Evolutionary conservation across 2,329 filamentous ascomycete genomes (phyloP).

Genomic region (Dothistroma septosporum): DNA sequence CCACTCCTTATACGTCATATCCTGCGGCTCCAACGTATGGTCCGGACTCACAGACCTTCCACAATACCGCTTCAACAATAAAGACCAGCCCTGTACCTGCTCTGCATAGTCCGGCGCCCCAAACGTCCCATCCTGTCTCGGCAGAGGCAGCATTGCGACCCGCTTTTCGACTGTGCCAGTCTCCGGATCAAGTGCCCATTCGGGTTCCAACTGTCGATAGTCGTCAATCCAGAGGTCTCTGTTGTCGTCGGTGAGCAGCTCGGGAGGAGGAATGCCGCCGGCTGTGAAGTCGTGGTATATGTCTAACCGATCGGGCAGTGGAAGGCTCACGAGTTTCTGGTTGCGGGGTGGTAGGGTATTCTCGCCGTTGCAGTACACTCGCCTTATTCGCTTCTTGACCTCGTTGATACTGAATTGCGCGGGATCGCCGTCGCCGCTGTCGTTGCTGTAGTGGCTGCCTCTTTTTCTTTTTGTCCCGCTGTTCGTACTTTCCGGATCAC

Average conservation of each 20-base stretch:
- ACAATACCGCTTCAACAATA: background rate
- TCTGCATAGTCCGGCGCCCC: background rate
- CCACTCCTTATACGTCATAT: constrained; percentile 2
- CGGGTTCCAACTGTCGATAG: background rate
- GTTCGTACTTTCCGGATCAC: background rate
- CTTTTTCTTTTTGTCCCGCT: background rate
- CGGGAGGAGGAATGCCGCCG: background rate
- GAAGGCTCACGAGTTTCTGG: background rate
- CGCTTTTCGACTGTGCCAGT: background rate
- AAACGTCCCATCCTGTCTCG: background rate
- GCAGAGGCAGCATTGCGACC: background rate
- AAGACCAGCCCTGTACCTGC: background rate
- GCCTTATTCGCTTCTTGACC: background rate
- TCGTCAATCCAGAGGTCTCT: background rate
- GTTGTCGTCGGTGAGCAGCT: background rate
- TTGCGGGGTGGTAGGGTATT: background rate
- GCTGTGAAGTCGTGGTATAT: background rate
- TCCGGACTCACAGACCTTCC: background rate
- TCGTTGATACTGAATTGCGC: background rate
- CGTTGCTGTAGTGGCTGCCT: background rate
- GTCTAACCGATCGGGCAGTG: background rate
- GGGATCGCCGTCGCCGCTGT: background rate
- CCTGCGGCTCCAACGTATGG: background rate
- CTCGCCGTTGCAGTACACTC: background rate
- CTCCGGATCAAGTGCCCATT: background rate